These are phyloP conservation scores for Aegilops sharonensis DNA, from an alignment of 176 grass and related monocot species.

Conservation along the genomic window DNA sequence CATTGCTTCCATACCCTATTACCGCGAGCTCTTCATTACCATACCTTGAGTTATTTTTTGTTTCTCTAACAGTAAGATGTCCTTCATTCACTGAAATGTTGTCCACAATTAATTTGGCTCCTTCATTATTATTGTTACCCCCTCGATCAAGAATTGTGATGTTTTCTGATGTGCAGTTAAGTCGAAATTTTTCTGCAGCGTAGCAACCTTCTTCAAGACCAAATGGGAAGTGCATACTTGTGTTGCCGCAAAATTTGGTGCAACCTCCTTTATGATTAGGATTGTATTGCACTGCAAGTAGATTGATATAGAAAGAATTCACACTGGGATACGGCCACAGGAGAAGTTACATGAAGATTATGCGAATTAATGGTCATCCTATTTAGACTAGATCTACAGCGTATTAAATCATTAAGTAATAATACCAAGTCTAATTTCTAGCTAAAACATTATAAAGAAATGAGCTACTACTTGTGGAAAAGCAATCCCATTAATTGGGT, in stretches of 20 bases:
- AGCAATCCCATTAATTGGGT: neutral
- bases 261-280: neutral
- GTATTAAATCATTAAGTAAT: no score
- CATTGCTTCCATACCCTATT: accelerated
- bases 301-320: neutral
- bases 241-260: conserved; percentile 4
- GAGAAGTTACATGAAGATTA: no score
- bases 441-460: no score
- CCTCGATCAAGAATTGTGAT: neutral
- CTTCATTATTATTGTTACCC: no score
- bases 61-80: neutral
- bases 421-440: no score
- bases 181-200: neutral
- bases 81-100: neutral
- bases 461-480: no score
- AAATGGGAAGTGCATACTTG: conserved; percentile 18
- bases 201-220: conserved; percentile 29
- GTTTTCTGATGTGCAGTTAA: neutral
- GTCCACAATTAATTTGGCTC: neutral
- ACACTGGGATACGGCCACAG: accelerated
- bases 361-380: neutral
- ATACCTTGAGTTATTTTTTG: neutral
- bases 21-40: accelerated
- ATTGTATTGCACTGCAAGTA: neutral
- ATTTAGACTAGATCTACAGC: neutral